Base-by-base conservation (phyloP, 2,329 filamentous ascomycete species). In the Alternaria tenuissima region DNA sequence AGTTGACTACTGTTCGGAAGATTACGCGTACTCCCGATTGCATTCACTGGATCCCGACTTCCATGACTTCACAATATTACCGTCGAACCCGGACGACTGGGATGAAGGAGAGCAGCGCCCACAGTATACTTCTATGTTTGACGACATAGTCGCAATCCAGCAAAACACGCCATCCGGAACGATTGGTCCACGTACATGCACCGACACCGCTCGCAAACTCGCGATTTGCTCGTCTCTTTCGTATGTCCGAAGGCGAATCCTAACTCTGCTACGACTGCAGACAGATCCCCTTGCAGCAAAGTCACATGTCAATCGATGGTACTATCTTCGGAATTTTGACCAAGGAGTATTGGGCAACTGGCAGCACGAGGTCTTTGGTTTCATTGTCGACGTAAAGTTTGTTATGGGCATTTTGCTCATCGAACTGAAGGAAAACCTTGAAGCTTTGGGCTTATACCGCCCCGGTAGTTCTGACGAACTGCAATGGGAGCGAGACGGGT, bases 1-100 rank as follows among this genome's bases (percentile, higher is more conserved):
- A 3, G 36, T 43, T 4, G 26, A 36, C 14, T 20, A 53, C 14
- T 26, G 2, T 18, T 57, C 39, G 16, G 18, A 24, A 8, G 43
- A 52, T 42, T 44, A 49, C 8, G 32, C 34, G 22, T 58, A 53
- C 32, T 36, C 55, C n/a, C 49, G 49, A 20, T 53, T 53, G 42
- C 24, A 53, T 28, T 36, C 32, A n/a, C 42, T 58, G 2, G 34
- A 52, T 18, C 55, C 55, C 14, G 49, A 58, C 14, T 53, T 53
- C 42, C 52, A 24, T 16, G 28, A 38, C 41, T 5, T 53, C 9
- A 44, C 26, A 14, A 38, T 49, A 14, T 34, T 58, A 7, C 28
- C 34, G 4, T 22, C 26, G 1, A 20, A 47, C 20, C 41, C 30
- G 3, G 30, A 32, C 30, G 30, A 32, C 11, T 32, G 30, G 11